These are phyloP conservation scores for Dothideomycetidae sp. DNA, from an alignment of 2,329 filamentous ascomycete genomes.

Conservation along the genomic window DNA sequence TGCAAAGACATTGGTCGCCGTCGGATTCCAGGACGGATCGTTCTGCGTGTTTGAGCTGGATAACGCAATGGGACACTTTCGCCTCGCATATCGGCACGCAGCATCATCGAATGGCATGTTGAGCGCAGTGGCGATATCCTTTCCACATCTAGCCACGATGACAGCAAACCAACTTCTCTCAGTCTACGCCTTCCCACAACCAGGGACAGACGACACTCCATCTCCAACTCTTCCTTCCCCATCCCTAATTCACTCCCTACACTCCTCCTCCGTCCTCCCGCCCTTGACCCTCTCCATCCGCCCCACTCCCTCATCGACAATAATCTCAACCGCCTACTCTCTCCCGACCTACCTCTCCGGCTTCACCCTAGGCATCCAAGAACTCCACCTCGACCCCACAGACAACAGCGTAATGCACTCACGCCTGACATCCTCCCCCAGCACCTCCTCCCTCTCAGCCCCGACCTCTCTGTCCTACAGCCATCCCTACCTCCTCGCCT, in stretches of 20 bases:
- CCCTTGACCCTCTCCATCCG: constrained; percentile 75
- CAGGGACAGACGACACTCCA: too few relatives aligned
- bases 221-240: constrained; percentile 14
- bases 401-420: constrained; percentile 36
- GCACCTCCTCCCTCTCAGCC: constrained; percentile 28
- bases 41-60: constrained; percentile 56
- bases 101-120: constrained; percentile 51
- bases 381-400: constrained; percentile 50
- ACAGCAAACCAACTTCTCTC: constrained; percentile 61
- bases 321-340: constrained; percentile 79
- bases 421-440: constrained; percentile 36
- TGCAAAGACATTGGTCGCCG: constrained; percentile 22
- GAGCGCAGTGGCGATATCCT: constrained; percentile 54
- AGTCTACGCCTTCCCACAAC: constrained; percentile 52
- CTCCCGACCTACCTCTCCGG: constrained; percentile 61
- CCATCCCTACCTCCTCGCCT: constrained; percentile 74
- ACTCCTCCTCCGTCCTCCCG: constrained; percentile 63
- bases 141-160: constrained; percentile 67
- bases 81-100: constrained; percentile 42
- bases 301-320: constrained; percentile 45
- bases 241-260: constrained; percentile 56
- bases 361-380: constrained; percentile 87
- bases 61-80: constrained; percentile 30
- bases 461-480: constrained; percentile 40
- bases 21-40: constrained; percentile 59